Percentiles rank a stretch among this genome's conserved stretches.
These are phyloP conservation scores for Musa balbisiana DNA, from an alignment of 202 grass and related monocot species.

Conservation along the genomic window DNA sequence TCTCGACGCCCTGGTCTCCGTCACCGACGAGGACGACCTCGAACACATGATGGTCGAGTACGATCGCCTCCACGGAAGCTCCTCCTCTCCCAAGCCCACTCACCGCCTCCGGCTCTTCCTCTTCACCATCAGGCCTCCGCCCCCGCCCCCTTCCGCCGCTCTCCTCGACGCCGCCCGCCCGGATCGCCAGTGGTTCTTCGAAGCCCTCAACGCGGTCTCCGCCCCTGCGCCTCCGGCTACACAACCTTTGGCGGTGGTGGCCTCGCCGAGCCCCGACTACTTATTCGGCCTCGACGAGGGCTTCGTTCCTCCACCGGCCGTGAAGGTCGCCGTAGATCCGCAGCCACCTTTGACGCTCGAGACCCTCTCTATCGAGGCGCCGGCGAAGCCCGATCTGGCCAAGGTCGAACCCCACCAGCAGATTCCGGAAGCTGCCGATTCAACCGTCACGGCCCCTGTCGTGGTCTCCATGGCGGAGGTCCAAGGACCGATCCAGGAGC, in stretches of 20 bases:
- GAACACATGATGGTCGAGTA: constrained; percentile 86
- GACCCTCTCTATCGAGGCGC: constrained; percentile 44
- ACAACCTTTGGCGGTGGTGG: neutral
- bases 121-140: constrained; percentile 45
- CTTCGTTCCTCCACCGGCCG: constrained; percentile 63
- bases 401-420: constrained; percentile 47
- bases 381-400: constrained; percentile 8
- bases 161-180: constrained; percentile 45
- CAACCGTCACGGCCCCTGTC: constrained; percentile 20
- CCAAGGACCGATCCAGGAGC: constrained; percentile 64
- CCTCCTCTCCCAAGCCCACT: constrained; percentile 25
- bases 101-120: constrained; percentile 78
- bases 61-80: constrained; percentile 57
- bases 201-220: constrained; percentile 49
- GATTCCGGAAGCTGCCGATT: constrained; percentile 6
- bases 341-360: constrained; percentile 33
- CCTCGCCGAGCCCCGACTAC: constrained; percentile 42
- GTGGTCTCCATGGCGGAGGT: constrained; percentile 44
- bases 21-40: constrained; percentile 96
- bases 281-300: constrained; percentile 71
- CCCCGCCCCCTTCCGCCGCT: constrained; percentile 35
- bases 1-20: constrained; percentile 87
- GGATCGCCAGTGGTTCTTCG: constrained; percentile 65
- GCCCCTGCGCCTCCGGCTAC: neutral
- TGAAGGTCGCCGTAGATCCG: constrained; percentile 58